A percentile compares a stretch with the other conserved stretches of the same genome.
phyloP scores from a whole-genome alignment of 768 basidiomycete genomes.

The Clitopilus passeckerianus region DNA sequence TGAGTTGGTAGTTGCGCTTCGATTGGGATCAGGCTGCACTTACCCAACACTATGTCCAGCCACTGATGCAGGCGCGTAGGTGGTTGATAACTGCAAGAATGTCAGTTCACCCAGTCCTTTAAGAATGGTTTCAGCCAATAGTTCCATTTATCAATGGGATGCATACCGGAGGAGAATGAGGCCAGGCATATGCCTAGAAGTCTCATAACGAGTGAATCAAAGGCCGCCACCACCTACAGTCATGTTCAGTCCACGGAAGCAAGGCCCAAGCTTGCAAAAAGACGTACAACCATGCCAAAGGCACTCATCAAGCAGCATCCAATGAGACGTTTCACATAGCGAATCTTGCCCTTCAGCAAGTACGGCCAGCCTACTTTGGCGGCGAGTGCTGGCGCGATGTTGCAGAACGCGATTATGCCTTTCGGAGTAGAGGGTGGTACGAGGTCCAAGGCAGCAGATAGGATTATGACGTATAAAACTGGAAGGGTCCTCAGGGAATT shows the following conservation, averaged over 20 bases:
- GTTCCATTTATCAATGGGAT: not conserved
- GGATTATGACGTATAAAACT: constrained; percentile 95
- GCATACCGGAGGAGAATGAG: constrained; percentile 77
- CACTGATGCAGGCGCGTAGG: constrained; percentile 61
- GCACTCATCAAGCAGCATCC: constrained; percentile 76
- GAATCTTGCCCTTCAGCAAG: constrained; percentile 78
- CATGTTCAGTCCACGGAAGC: too few relatives aligned
- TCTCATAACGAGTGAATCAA: constrained; percentile 59
- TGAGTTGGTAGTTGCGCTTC: not conserved
- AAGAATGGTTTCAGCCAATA: not conserved
- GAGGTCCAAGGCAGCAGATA: constrained; percentile 93
- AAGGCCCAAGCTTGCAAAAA: not conserved
- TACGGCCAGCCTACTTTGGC: constrained; percentile 95
- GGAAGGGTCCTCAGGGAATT: not conserved
- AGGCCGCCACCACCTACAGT: constrained; percentile 83
- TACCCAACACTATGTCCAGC: constrained; percentile 82
- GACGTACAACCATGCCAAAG: constrained; percentile 81
- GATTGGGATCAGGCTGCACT: constrained; percentile 9
- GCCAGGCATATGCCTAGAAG: constrained; percentile 77
- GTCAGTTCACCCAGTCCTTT: constrained; percentile 93
- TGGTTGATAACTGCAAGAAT: constrained; percentile 89
- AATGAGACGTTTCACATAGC: constrained; percentile 68
- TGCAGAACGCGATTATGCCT: constrained; percentile 92
- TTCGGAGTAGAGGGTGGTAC: constrained; percentile 91
- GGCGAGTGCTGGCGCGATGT: constrained; percentile 82